phyloP scores from a whole-genome alignment of 192 early-diverging fungal species.

The Dissophora ornata region DNA sequence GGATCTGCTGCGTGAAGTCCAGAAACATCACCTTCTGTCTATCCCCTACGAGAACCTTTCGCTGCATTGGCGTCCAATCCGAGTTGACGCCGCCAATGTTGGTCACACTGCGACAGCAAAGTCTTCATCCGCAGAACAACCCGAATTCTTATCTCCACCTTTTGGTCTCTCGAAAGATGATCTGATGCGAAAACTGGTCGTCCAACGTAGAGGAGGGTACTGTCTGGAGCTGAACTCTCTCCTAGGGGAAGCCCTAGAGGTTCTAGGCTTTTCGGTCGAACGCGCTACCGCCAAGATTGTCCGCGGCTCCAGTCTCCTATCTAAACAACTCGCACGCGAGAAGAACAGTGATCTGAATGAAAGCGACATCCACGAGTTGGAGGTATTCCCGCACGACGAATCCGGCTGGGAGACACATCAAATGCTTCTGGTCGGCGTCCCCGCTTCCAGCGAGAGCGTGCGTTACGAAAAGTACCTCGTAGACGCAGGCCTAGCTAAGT shows the following conservation, averaged over 20 bases:
- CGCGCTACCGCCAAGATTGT: constrained; percentile 9
- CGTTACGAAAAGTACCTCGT: neutral
- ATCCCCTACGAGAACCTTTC: constrained; percentile 19
- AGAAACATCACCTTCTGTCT: neutral
- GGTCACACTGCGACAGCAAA: no score
- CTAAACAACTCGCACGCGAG: neutral
- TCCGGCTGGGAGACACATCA: neutral
- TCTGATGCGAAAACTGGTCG: neutral
- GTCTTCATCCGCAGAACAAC: no score
- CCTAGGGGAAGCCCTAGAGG: neutral
- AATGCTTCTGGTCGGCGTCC: constrained; percentile 4
- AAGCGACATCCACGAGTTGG: neutral
- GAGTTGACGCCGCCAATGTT: no score
- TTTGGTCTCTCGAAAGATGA: neutral
- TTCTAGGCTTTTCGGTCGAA: constrained; percentile 4
- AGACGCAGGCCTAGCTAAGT: constrained; percentile 4
- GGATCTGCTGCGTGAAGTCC: neutral
- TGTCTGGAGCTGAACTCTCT: constrained; percentile 3
- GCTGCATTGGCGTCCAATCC: constrained; percentile 8
- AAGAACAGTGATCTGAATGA: neutral
- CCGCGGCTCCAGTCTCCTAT: neutral
- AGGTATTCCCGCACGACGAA: neutral
- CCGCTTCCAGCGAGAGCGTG: neutral
- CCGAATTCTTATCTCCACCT: neutral
- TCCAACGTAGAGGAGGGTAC: constrained; percentile 4